Conservation (phyloP, 192 early-diverging fungal species). For the Tieghemiomyces parasiticus region DNA sequence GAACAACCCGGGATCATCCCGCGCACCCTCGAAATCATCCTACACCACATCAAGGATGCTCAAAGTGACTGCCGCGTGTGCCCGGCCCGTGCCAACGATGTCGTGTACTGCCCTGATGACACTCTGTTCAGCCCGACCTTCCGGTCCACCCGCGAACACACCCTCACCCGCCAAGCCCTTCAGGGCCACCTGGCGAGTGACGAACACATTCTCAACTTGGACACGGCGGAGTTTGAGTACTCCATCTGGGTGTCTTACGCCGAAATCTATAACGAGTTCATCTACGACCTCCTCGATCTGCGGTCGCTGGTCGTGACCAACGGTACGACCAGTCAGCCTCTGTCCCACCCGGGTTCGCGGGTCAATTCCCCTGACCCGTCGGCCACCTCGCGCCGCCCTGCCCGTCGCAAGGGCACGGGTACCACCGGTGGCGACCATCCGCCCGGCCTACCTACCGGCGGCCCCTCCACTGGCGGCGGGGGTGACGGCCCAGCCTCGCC, state of each 20-base stretch:
- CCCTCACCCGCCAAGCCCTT: conserved; percentile 15
- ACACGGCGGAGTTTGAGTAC: conserved; percentile 44
- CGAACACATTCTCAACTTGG: conserved; percentile 14
- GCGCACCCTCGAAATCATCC: conserved; percentile 36
- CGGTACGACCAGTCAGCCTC: no score
- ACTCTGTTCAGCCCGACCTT: background rate
- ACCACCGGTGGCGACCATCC: conserved; percentile 1
- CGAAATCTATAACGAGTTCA: conserved; percentile 79
- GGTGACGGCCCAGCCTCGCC: conserved; percentile 17
- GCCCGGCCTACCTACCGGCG: conserved; percentile 11
- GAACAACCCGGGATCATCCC: conserved; percentile 37
- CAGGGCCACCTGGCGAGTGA: conserved; percentile 15
- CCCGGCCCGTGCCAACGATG: conserved; percentile 24
- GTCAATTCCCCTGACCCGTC: conserved; percentile 3
- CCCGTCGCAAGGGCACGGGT: conserved; percentile 5
- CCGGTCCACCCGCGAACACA: conserved; percentile 17
- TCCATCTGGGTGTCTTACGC: conserved; percentile 76
- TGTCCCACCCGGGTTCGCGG: background rate
- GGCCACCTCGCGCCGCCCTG: background rate
- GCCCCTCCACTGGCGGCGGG: conserved; percentile 18
- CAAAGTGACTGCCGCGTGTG: conserved; percentile 25
- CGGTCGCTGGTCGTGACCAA: background rate
- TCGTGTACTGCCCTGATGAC: conserved; percentile 17
- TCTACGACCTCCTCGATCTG: conserved; percentile 66
- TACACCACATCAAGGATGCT: conserved; percentile 27